Conservation (phyloP, 176 grass and related monocot genomes). For the Aechmea fasciata region DNA sequence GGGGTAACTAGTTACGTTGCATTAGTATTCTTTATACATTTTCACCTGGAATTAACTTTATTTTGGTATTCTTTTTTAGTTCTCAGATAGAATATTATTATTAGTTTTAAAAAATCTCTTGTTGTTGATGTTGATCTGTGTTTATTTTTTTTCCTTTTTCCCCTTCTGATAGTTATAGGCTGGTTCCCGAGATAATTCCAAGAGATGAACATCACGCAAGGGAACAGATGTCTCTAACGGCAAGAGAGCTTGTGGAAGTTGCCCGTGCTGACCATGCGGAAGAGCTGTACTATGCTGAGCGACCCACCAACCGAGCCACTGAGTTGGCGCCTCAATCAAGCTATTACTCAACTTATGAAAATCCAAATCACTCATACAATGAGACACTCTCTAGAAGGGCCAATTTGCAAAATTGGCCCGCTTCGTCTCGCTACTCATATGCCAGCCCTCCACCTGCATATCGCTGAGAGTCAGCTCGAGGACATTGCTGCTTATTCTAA, state of each 20-base stretch:
- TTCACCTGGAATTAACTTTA: too few relatives aligned
- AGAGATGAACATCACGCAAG: conserved; percentile 1
- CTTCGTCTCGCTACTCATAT: too few relatives aligned
- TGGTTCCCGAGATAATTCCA: conserved; percentile 11
- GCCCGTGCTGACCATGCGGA: background rate
- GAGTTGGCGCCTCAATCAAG: background rate
- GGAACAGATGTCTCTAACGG: background rate
- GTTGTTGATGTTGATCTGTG: background rate
- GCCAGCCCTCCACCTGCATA: too few relatives aligned
- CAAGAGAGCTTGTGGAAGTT: background rate
- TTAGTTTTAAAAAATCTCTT: background rate
- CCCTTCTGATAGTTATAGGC: background rate
- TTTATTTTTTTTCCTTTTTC: background rate
- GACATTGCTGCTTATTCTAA: too few relatives aligned
- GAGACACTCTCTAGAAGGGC: background rate
- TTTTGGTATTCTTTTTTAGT: too few relatives aligned
- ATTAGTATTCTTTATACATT: background rate
- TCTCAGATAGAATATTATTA: too few relatives aligned
- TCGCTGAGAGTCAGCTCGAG: too few relatives aligned
- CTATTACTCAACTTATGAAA: background rate
- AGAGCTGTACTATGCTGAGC: conserved; percentile 19
- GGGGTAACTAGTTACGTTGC: too few relatives aligned
- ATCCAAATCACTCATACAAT: background rate
- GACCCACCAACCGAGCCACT: background rate
- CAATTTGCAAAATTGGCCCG: too few relatives aligned